Conservation (phyloP, 768 basidiomycete species). For the Paxillus involutus region DNA sequence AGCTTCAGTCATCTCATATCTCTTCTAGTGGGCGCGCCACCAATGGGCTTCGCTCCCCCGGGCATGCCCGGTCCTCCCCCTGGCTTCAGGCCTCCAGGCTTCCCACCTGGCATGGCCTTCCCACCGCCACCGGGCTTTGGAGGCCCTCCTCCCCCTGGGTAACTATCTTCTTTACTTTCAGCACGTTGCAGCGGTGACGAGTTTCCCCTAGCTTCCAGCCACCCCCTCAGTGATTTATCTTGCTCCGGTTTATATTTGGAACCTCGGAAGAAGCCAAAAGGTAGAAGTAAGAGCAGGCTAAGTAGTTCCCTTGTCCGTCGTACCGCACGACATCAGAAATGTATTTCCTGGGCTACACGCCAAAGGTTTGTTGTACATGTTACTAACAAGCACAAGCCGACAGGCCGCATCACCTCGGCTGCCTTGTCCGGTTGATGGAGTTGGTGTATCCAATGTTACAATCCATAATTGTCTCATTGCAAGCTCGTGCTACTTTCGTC, state of each 20-base stretch:
- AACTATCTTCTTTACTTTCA: constrained; percentile 25
- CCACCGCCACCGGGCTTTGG: constrained; percentile 79
- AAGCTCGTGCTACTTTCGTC: constrained; percentile 19
- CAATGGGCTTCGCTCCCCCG: constrained; percentile 57
- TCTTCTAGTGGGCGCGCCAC: constrained; percentile 55
- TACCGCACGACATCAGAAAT: constrained; percentile 21
- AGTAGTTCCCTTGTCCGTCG: constrained; percentile 23
- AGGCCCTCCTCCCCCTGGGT: constrained; percentile 88
- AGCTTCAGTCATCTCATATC: constrained; percentile 14
- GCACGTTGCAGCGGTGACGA: constrained; percentile 4
- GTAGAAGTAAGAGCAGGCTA: constrained; percentile 24
- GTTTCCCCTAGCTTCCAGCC: constrained; percentile 42
- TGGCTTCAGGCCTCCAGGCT: constrained; percentile 81
- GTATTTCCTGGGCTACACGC: constrained; percentile 22
- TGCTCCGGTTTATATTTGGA: constrained; percentile 7
- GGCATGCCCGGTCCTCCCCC: constrained; percentile 88
- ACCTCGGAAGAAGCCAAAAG: constrained; percentile 9
- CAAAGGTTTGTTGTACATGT: constrained; percentile 28
- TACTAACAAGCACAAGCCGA: constrained; percentile 24
- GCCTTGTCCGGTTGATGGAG: constrained; percentile 19
- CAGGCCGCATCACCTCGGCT: constrained; percentile 16
- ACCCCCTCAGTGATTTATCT: constrained; percentile 39
- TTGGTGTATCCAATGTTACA: constrained; percentile 21
- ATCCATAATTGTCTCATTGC: constrained; percentile 9
- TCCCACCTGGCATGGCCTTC: constrained; percentile 80